Conservation (phyloP, 1,284 basidiomycete species). For the Entoloma clypeatum region DNA sequence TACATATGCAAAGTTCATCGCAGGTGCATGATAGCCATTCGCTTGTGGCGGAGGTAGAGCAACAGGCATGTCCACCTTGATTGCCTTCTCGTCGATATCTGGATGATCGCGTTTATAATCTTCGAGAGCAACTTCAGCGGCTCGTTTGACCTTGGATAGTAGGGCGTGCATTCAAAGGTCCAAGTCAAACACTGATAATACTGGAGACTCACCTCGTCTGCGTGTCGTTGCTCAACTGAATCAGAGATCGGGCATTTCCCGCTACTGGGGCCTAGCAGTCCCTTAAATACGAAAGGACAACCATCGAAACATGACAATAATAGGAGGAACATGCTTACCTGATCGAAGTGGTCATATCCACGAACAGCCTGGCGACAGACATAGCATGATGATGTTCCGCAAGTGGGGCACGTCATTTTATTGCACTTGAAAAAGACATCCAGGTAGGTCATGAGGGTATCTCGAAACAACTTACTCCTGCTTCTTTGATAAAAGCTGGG, state of each 20-base stretch:
- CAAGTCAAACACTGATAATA: background rate
- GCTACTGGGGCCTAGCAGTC: slow-evolving; percentile 20
- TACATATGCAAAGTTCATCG: too few relatives aligned
- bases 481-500: slow-evolving; percentile 72
- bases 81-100: slow-evolving; percentile 48
- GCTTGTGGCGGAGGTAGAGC: slow-evolving; percentile 21
- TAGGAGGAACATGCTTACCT: slow-evolving; percentile 33
- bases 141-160: slow-evolving; percentile 59
- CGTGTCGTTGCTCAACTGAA: slow-evolving; percentile 56
- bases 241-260: slow-evolving; percentile 73
- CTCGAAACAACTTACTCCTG: slow-evolving; percentile 47
- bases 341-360: slow-evolving; percentile 78
- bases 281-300: slow-evolving; percentile 12
- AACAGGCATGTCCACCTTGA: slow-evolving; percentile 54
- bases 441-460: background rate
- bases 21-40: too few relatives aligned
- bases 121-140: slow-evolving; percentile 60
- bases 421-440: slow-evolving; percentile 53
- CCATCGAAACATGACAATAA: slow-evolving; percentile 8
- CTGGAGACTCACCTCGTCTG: slow-evolving; percentile 50
- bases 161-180: slow-evolving; percentile 2
- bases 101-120: slow-evolving; percentile 56
- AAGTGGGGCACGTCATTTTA: slow-evolving; percentile 20
- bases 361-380: slow-evolving; percentile 15
- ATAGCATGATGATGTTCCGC: slow-evolving; percentile 20